phyloP scores from a whole-genome alignment of 768 basidiomycete species.

The Tricholoma furcatifolium region DNA sequence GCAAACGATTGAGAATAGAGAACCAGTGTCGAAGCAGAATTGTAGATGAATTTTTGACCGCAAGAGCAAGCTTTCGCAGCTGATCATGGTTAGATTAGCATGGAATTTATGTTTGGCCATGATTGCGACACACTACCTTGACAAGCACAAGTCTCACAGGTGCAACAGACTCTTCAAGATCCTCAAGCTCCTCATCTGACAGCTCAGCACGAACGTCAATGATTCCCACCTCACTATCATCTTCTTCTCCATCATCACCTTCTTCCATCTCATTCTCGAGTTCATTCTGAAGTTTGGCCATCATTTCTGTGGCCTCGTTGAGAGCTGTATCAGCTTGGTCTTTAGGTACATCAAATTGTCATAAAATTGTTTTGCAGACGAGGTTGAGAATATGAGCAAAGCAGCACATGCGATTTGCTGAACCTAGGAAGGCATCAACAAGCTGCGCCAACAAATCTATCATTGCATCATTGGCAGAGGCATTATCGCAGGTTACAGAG shows the following conservation, averaged over 20 bases:
- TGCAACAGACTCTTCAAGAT: too few relatives aligned
- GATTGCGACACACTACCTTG: slow-evolving; percentile 20
- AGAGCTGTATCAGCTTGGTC: not conserved
- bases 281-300: not conserved
- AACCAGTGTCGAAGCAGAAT: slow-evolving; percentile 30
- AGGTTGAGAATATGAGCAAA: slow-evolving; percentile 40
- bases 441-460: slow-evolving; percentile 19
- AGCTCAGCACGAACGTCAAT: too few relatives aligned
- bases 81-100: too few relatives aligned
- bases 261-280: too few relatives aligned
- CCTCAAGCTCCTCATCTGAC: too few relatives aligned
- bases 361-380: slow-evolving; percentile 29
- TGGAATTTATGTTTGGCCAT: too few relatives aligned
- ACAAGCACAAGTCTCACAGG: slow-evolving; percentile 8
- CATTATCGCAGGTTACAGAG: slow-evolving; percentile 35
- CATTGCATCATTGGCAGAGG: slow-evolving; percentile 34
- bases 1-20: not conserved
- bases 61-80: too few relatives aligned
- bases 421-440: slow-evolving; percentile 22
- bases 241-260: too few relatives aligned
- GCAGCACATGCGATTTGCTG: slow-evolving; percentile 25
- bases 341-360: slow-evolving; percentile 20
- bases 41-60: too few relatives aligned
- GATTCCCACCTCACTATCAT: too few relatives aligned
- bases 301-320: not conserved